Percentiles rank a stretch among this genome's conserved stretches.
These are phyloP conservation scores for Cryptosporidium baileyi DNA, from an alignment of 169 alveolate species.

Conservation along the genomic window DNA sequence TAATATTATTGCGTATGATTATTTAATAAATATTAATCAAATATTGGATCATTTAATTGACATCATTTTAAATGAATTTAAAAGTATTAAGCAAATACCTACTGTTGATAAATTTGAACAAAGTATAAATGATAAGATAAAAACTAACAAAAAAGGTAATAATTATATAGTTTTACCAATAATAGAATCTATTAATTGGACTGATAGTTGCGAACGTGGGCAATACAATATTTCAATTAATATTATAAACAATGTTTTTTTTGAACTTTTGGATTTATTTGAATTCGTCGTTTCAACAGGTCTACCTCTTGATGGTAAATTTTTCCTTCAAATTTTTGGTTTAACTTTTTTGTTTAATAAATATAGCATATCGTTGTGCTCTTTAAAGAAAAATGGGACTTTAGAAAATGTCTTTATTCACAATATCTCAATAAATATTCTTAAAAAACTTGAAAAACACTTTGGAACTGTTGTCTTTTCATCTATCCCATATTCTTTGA, in stretches of 20 bases:
- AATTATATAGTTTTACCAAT: background rate
- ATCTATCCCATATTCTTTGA: conserved; percentile 11
- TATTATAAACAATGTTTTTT: background rate
- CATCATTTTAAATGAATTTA: background rate
- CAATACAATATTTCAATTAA: conserved; percentile 1
- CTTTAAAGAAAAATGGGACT: background rate
- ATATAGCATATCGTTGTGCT: background rate
- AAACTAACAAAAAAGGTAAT: background rate
- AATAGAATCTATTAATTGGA: background rate
- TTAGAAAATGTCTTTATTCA: background rate
- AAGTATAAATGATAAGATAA: conserved; percentile 11
- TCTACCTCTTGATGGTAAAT: conserved; percentile 30
- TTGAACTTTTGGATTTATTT: background rate
- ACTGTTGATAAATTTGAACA: conserved; percentile 13
- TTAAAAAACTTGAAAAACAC: conserved; percentile 30
- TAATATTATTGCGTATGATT: conserved; percentile 8
- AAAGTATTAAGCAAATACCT: conserved; percentile 28
- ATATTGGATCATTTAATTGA: conserved; percentile 23
- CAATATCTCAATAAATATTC: background rate
- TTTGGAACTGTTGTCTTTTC: background rate
- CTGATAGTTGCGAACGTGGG: conserved; percentile 15
- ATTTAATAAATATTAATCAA: conserved; percentile 21
- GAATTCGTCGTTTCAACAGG: background rate
- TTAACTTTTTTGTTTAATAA: conserved; percentile 5
- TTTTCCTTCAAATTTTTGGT: conserved; percentile 1